Evolutionary conservation across 2,329 filamentous ascomycete species (phyloP).

Genomic region (Aspergillus udagawae): DNA sequence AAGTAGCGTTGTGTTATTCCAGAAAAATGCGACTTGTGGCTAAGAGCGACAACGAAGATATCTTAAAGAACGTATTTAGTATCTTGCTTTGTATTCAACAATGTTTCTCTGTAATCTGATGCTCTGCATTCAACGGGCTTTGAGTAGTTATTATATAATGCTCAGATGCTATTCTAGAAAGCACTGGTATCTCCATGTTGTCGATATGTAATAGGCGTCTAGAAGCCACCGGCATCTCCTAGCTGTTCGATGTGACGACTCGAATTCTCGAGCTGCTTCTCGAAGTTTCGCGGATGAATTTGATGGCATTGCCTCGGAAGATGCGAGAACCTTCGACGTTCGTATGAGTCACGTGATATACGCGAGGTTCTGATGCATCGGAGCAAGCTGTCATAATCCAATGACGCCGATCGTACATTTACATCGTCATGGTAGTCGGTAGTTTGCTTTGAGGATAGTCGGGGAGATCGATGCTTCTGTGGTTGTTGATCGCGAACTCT

Average conservation of each 20-base stretch:
- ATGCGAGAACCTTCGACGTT: conserved; percentile 13
- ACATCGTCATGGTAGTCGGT: neutral
- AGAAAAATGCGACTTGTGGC: neutral
- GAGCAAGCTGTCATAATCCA: neutral
- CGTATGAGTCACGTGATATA: conserved; percentile 8
- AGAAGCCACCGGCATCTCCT: conserved; percentile 5
- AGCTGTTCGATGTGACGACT: neutral
- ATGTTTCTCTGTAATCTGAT: conserved; percentile 1
- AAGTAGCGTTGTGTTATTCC: neutral
- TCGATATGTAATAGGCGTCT: neutral
- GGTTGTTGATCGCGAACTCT: neutral
- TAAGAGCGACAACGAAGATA: neutral
- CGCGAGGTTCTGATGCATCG: neutral
- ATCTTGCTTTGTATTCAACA: conserved; percentile 1
- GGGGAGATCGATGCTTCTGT: neutral
- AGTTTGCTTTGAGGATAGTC: neutral
- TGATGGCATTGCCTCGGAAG: conserved; percentile 17
- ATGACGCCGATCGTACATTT: neutral
- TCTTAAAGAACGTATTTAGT: neutral
- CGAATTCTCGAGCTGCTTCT: conserved; percentile 3
- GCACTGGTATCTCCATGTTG: conserved; percentile 3
- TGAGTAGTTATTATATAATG: conserved; percentile 14
- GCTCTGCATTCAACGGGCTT: neutral
- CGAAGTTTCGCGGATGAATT: conserved; percentile 18
- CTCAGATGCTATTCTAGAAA: conserved; percentile 13